Percentiles rank a stretch among this genome's conserved stretches.
These are phyloP conservation scores for Verbena officinalis DNA, from an alignment of 257 asterid species.

Conservation along the genomic window DNA sequence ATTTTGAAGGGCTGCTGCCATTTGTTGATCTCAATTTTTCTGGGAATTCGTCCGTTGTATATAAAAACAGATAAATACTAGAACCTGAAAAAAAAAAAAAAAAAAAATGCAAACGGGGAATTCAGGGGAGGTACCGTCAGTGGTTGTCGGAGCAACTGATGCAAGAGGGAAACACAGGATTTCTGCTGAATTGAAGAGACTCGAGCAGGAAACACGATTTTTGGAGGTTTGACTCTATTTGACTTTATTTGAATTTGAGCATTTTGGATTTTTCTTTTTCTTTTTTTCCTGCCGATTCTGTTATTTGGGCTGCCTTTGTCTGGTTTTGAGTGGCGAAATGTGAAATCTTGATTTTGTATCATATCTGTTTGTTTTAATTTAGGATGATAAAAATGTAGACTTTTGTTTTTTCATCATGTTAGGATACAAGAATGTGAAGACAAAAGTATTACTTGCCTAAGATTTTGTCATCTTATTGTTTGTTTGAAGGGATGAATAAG, in stretches of 20 bases:
- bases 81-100: background rate
- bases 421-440: background rate
- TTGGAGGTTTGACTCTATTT: conserved; percentile 62
- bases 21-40: background rate
- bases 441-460: background rate
- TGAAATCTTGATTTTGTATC: conserved; percentile 22
- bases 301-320: background rate
- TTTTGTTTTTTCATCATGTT: conserved; percentile 5
- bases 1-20: background rate
- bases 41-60: background rate
- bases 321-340: conserved; percentile 13
- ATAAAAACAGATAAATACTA: background rate
- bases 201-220: conserved; percentile 92
- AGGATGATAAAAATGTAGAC: conserved; percentile 4
- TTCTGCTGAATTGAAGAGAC: conserved; percentile 91
- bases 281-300: conserved; percentile 3
- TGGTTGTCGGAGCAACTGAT: conserved; percentile 49
- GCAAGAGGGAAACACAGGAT: conserved; percentile 89
- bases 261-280: background rate
- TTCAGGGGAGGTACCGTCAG: conserved; percentile 52
- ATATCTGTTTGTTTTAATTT: conserved; percentile 2
- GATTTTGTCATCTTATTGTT: conserved; percentile 7
- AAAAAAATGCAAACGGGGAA: conserved; percentile 61
- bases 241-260: background rate
- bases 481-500: background rate